Base-by-base conservation (phyloP, 805 yeast species). In the Grigorovia jiainica region DNA sequence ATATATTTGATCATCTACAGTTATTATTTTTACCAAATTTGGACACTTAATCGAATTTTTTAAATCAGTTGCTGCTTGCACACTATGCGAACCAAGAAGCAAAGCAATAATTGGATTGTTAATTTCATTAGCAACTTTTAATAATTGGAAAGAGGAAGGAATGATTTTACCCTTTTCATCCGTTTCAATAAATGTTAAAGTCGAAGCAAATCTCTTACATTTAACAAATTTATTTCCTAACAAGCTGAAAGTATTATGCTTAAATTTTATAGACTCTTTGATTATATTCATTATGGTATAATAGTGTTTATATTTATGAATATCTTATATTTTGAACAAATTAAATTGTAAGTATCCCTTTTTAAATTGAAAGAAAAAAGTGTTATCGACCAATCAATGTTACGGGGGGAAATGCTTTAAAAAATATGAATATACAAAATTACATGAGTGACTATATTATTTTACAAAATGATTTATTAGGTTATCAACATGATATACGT, bases 41-140 rank as follows among this genome's bases (percentile, higher is more conserved):
- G 42, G 39, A 40, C 53, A 45, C 13, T 50, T 43, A 3, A 47
- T 34, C 1, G 50, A 38, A 15, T 45, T 34, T 29, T 50, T 50
- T 7, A 60, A 47, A 43, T 67, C 61, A n/a, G 62, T 47, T 1
- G 73, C 74, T 10, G 77, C 82, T 7, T 61, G 64, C 47, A 63
- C 55, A 2, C 85, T 76, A 2, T 73, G 61, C 2, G 80, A 60
- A 5, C 96, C 96, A 7, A 83, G 70, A 10, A 87, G 56, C 3
- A 89, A 60, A 1, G 89, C 95, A n/a, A 83, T 79, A 38, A 90
- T 70, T 34, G 95, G 90, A 54, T 79, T 74, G 7, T 87, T 85
- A 36, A 89, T 64, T 52, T 78, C 72, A 40, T 65, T 63, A 16
- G 97, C 96, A 10, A 97, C 97, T 10, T 76, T 67, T 29, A 89